Evolutionary conservation across 345 rosid genomes (phyloP).

Genomic region (Garcia nutans): DNA sequence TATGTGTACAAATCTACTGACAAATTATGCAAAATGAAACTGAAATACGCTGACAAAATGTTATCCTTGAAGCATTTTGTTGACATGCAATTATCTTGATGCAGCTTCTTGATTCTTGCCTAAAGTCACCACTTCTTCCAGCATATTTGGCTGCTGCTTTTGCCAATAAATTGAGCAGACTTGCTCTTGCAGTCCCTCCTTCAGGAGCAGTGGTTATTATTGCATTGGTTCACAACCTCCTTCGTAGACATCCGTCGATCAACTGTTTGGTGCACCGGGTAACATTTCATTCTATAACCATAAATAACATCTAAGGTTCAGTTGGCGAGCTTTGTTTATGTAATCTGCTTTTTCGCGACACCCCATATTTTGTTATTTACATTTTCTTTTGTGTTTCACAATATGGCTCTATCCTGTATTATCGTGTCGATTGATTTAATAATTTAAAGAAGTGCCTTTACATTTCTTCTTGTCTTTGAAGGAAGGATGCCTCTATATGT

Average conservation of each 20-base stretch:
- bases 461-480: neutral
- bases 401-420: neutral
- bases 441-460: neutral
- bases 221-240: slow-evolving; percentile 82
- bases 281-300: slow-evolving; percentile 13
- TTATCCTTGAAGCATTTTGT: no score
- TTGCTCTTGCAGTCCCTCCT: slow-evolving; percentile 71
- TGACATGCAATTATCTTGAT: slow-evolving; percentile 14
- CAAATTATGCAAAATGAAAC: neutral
- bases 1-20: neutral
- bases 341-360: neutral
- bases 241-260: slow-evolving; percentile 88
- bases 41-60: neutral
- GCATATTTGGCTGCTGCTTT: slow-evolving; percentile 96
- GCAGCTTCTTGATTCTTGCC: slow-evolving; percentile 95
- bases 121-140: slow-evolving; percentile 92
- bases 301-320: neutral
- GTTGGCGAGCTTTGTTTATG: no score
- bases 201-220: slow-evolving; percentile 76
- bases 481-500: neutral
- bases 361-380: neutral
- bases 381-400: neutral
- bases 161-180: slow-evolving; percentile 80
- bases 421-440: neutral
- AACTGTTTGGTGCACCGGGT: slow-evolving; percentile 90